phyloP scores from a whole-genome alignment of 345 rosid genomes.

The Acer campestre region DNA sequence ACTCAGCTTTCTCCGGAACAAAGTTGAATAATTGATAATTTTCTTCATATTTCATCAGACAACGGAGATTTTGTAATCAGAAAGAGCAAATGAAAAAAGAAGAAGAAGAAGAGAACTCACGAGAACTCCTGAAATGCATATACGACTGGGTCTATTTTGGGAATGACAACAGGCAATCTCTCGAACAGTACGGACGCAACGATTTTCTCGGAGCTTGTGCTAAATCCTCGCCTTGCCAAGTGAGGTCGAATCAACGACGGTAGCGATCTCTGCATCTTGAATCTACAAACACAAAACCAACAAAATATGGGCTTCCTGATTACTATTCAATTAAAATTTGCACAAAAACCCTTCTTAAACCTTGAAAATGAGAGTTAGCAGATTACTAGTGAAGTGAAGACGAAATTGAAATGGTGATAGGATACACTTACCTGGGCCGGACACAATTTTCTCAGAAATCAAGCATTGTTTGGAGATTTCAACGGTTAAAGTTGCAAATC shows the following conservation, averaged over 20 bases:
- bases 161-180: constrained; percentile 89
- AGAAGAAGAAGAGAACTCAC: constrained; percentile 38
- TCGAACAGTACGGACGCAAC: constrained; percentile 94
- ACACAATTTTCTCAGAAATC: no score
- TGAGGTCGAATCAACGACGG: constrained; percentile 35
- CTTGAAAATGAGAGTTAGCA: constrained; percentile 10
- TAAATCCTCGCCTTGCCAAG: constrained; percentile 43
- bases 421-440: no score
- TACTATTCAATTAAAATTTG: neutral
- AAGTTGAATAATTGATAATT: neutral
- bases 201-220: constrained; percentile 69
- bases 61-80: neutral
- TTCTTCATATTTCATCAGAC: constrained; percentile 16
- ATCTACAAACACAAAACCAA: constrained; percentile 8
- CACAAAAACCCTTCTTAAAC: constrained; percentile 23
- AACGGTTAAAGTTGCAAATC: no score
- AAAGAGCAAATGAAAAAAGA: constrained; percentile 1
- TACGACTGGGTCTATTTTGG: constrained; percentile 84
- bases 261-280: constrained; percentile 56
- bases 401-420: no score
- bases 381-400: no score
- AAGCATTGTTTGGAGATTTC: no score
- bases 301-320: neutral
- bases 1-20: no score
- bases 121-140: constrained; percentile 95